Conservation (phyloP, 2,329 filamentous ascomycete genomes). For the Nigrospora oryzae region DNA sequence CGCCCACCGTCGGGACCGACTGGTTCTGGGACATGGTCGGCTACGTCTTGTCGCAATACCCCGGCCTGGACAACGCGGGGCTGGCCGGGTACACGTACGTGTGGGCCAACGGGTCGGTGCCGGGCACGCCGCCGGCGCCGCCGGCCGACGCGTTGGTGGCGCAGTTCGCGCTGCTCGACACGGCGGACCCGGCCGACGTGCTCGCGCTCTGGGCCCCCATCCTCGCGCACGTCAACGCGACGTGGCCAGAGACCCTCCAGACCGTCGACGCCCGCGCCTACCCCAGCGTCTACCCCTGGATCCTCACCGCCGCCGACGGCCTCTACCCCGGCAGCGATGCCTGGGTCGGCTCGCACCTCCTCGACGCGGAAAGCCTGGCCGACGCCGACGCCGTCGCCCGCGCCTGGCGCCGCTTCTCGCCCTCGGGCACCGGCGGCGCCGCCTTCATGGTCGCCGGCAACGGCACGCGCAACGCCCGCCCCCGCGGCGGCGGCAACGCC, state of each 20-base stretch:
- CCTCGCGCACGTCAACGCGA: conserved; percentile 25
- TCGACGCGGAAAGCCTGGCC: conserved; percentile 27
- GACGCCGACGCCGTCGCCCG: conserved; percentile 23
- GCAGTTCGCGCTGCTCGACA: conserved; percentile 25
- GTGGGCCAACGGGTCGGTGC: conserved; percentile 16
- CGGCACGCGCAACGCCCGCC: conserved; percentile 32
- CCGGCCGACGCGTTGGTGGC: conserved; percentile 23
- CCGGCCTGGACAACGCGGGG: conserved; percentile 38
- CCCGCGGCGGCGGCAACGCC: conserved; percentile 34
- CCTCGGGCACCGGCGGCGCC: conserved; percentile 16
- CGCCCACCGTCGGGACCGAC: conserved; percentile 17
- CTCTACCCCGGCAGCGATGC: conserved; percentile 22
- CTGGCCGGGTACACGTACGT: conserved; percentile 40
- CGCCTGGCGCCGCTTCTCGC: conserved; percentile 26
- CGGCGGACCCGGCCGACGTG: conserved; percentile 16
- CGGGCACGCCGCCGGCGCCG: background rate
- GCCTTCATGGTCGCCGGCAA: conserved; percentile 33
- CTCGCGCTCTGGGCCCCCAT: conserved; percentile 22
- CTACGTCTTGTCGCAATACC: conserved; percentile 35
- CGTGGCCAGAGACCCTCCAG: conserved; percentile 23
- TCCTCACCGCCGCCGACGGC: conserved; percentile 16
- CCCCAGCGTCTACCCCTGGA: conserved; percentile 15
- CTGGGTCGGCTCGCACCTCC: conserved; percentile 33
- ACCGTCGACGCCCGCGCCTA: conserved; percentile 13
- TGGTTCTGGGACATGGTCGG: conserved; percentile 37